phyloP scores from a whole-genome alignment of 192 early-diverging fungal genomes.

The Polychytrium aggregatum region DNA sequence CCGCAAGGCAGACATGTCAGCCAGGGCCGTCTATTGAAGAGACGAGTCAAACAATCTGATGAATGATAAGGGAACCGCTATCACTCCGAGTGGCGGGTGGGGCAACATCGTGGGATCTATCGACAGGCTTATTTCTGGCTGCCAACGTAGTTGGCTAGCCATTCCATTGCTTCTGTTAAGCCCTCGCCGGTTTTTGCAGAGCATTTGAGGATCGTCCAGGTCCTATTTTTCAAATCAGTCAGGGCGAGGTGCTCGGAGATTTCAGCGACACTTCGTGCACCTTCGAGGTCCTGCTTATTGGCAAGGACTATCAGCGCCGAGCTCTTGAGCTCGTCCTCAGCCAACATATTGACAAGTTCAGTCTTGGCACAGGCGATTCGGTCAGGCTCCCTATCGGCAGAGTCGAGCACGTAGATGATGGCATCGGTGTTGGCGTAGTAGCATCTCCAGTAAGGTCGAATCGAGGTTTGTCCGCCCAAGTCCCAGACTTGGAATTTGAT shows the following conservation, averaged over 20 bases:
- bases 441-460: conserved; percentile 96
- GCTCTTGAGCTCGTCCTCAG: conserved; percentile 87
- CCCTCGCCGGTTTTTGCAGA: conserved; percentile 92
- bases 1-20: too few species aligned
- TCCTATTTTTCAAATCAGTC: conserved; percentile 71
- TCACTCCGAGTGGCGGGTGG: too few species aligned
- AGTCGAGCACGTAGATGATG: conserved; percentile 96
- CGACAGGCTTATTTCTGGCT: conserved; percentile 17
- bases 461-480: conserved; percentile 80
- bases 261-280: conserved; percentile 82
- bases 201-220: conserved; percentile 91
- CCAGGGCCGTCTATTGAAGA: too few species aligned
- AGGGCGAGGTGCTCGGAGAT: conserved; percentile 78
- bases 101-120: too few species aligned
- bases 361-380: conserved; percentile 78
- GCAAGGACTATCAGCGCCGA: conserved; percentile 87
- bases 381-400: conserved; percentile 79
- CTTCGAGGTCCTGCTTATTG: conserved; percentile 97
- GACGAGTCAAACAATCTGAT: too few species aligned
- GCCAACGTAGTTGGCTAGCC: conserved; percentile 50
- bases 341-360: conserved; percentile 86
- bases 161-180: conserved; percentile 83
- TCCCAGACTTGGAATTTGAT: conserved; percentile 99
- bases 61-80: too few species aligned
- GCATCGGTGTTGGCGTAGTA: conserved; percentile 99